Base-by-base conservation (phyloP, 495 filamentous ascomycete genomes). In the Clohesyomyces aquaticus region DNA sequence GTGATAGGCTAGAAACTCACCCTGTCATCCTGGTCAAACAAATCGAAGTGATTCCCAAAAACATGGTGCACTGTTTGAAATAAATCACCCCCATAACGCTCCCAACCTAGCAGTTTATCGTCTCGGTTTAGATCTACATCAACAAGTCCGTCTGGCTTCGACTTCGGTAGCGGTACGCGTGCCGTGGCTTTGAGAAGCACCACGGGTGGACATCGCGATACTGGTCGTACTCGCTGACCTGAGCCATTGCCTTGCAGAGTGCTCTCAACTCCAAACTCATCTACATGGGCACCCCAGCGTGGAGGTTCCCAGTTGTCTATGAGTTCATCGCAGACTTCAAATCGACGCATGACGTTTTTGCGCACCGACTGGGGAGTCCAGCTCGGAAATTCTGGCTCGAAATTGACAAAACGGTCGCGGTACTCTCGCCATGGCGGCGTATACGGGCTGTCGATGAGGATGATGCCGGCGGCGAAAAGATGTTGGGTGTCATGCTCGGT, bases 21-120 rank as follows among this genome's bases (percentile, higher is more conserved):
- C 32, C 32, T 38, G 32, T 38, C 32, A 38, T 38, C 32, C 14
- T 38, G 32, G 14, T 38, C 32, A 38, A 38, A 38, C 32, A 38
- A 38, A 14, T 38, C 32, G 32, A 38, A 38, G 32, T 38, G 32
- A 38, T 38, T 38, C 32, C 32, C 32, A 38, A 38, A 38, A 38
- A 38, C 32, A 38, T 38, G 32, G 32, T 38, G 32, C 32, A 38
- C 32, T 38, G 32, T 38, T 38, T 38, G 32, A 38, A 38, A 38
- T 14, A 38, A 38, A 38, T 38, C 32, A 38, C 32, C 32, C 32
- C 32, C 32, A 38, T 38, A 38, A 38, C 32, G 32, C 32, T 38
- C 32, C 32, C 32, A 38, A 38, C 32, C 32, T 38, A 38, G 32
- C 14, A 38, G 32, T 38, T 38, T 38, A 38, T 38, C 32, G 32